A percentile compares a stretch with the other conserved stretches of the same genome.
Evolutionary conservation across 352 stramenopile genomes (phyloP).

Genomic region (Globisporangium spinosum): DNA sequence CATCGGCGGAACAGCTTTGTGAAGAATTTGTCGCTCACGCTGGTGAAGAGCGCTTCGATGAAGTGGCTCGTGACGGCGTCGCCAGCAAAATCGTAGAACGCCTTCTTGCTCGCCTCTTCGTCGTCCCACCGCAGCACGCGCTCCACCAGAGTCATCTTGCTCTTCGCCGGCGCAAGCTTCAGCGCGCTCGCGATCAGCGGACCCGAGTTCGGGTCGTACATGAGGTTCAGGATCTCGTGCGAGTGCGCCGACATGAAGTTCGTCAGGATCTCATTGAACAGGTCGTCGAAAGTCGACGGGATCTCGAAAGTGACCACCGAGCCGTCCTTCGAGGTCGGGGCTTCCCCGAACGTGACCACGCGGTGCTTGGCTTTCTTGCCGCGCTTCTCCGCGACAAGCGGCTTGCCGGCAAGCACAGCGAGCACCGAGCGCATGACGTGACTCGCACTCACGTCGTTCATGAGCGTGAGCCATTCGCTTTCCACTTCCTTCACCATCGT

Average conservation of each 20-base stretch:
- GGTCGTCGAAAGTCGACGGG: slow-evolving; percentile 47
- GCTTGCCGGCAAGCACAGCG: slow-evolving; percentile 55
- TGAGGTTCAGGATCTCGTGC: slow-evolving; percentile 50
- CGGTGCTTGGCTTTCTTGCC: slow-evolving; percentile 83
- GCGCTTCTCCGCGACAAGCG: slow-evolving; percentile 68
- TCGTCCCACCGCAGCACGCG: slow-evolving; percentile 75
- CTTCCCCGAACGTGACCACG: slow-evolving; percentile 55
- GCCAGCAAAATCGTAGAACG: slow-evolving; percentile 66
- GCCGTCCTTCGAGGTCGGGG: slow-evolving; percentile 29
- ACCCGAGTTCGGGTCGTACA: slow-evolving; percentile 75
- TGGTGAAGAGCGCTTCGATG: slow-evolving; percentile 60
- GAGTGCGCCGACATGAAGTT: slow-evolving; percentile 38
- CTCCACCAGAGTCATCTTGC: slow-evolving; percentile 47
- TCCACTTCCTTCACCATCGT: slow-evolving; percentile 75
- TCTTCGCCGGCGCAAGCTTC: slow-evolving; percentile 51
- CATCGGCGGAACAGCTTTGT: slow-evolving; percentile 61
- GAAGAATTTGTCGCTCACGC: slow-evolving; percentile 64
- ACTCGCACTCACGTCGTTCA: slow-evolving; percentile 85
- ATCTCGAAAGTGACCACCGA: slow-evolving; percentile 38
- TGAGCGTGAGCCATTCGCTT: slow-evolving; percentile 77
- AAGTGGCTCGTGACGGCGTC: slow-evolving; percentile 79
- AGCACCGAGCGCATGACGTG: slow-evolving; percentile 78
- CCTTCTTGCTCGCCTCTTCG: slow-evolving; percentile 37
- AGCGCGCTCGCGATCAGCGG: slow-evolving; percentile 62
- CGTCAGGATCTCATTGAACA: slow-evolving; percentile 58